A percentile compares a stretch with the other conserved stretches of the same genome.
Evolutionary conservation across 768 basidiomycete genomes (phyloP).

Genomic region (Serendipita sp.): DNA sequence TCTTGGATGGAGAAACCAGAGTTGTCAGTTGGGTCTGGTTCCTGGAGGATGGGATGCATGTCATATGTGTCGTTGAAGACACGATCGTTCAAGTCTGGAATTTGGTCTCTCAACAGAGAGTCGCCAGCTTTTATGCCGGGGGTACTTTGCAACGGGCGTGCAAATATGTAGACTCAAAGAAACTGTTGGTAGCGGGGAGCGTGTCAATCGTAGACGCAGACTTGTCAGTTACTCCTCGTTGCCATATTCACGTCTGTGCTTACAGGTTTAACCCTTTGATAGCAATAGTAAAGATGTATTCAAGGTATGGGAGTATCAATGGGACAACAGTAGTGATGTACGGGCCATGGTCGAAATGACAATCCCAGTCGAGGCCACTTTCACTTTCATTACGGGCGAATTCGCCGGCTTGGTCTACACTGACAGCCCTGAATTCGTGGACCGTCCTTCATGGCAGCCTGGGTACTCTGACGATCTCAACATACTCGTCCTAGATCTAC

Average conservation of each 20-base stretch:
- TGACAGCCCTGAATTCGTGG: not conserved
- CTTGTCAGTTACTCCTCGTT: too few relatives aligned
- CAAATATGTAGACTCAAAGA: not conserved
- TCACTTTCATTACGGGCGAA: not conserved
- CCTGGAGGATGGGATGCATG: not conserved
- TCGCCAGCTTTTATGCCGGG: not conserved
- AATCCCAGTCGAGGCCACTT: not conserved
- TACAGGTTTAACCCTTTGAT: not conserved
- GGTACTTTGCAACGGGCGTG: not conserved
- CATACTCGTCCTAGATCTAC: not conserved
- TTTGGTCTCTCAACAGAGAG: not conserved
- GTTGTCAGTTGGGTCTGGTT: slow-evolving; percentile 2
- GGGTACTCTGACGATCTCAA: not conserved
- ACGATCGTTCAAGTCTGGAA: not conserved
- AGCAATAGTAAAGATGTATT: not conserved
- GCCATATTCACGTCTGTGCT: not conserved
- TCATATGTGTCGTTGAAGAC: not conserved
- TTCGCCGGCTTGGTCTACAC: not conserved
- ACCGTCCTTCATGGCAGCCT: not conserved
- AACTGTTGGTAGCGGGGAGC: not conserved
- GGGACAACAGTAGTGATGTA: not conserved
- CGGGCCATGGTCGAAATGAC: not conserved
- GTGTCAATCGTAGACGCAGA: not conserved
- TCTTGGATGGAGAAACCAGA: too few relatives aligned
- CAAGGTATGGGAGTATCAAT: not conserved